phyloP scores from a whole-genome alignment of 2,329 filamentous ascomycete genomes.

The Graphium sp. region DNA sequence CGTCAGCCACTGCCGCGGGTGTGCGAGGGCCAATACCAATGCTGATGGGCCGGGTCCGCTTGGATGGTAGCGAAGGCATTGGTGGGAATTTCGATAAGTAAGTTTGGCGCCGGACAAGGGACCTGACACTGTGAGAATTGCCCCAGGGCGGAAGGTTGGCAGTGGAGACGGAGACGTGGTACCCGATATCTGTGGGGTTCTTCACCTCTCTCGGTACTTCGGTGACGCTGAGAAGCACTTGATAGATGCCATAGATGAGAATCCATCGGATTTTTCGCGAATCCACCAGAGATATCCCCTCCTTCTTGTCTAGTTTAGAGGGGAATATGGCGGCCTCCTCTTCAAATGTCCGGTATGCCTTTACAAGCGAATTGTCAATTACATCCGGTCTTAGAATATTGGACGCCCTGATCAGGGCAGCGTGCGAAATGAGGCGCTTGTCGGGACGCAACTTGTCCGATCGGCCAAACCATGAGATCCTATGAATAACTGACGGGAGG shows the following conservation, averaged over 20 bases:
- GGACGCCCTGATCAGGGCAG: constrained; percentile 32
- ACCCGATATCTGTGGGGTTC: constrained; percentile 36
- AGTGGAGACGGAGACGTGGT: constrained; percentile 31
- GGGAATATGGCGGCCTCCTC: constrained; percentile 32
- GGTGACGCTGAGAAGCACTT: constrained; percentile 52
- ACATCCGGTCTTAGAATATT: constrained; percentile 22
- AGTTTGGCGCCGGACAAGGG: constrained; percentile 12
- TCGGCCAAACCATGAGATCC: constrained; percentile 22
- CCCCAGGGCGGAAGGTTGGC: constrained; percentile 28
- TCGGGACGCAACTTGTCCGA: constrained; percentile 26
- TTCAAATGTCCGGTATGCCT: constrained; percentile 56
- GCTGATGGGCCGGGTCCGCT: no score
- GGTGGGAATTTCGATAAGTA: no score
- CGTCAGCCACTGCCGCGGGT: no score
- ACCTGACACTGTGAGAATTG: constrained; percentile 11
- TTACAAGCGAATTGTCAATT: constrained; percentile 39
- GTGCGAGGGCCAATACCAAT: no score
- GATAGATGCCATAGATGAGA: constrained; percentile 54
- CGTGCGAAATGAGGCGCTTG: constrained; percentile 28
- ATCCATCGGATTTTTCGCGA: constrained; percentile 68
- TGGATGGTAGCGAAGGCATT: no score
- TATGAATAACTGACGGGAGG: constrained; percentile 13
- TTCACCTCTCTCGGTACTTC: constrained; percentile 43
- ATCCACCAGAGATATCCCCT: constrained; percentile 39
- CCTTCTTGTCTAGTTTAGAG: constrained; percentile 33